Evolutionary conservation across 352 stramenopile genomes (phyloP), one percentile per base, ranked within the genome.

Genomic region (Thalassiosira mediterranea): DNA sequence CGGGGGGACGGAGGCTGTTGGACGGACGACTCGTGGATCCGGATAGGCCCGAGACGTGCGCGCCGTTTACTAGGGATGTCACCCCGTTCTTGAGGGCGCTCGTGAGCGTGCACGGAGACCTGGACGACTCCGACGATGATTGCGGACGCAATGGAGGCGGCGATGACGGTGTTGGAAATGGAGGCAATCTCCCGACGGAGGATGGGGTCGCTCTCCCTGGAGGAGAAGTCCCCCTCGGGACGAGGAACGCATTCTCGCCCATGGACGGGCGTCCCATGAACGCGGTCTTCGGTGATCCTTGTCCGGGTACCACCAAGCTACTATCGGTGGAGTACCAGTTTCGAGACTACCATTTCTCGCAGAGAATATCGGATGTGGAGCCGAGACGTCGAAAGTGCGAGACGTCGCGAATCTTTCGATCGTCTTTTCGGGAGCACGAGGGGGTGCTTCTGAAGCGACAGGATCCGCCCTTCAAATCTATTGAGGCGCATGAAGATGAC

Each of bases 221-320:
- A 7, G 3, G 59, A 25, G 3, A 42, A 46, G 34, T 4, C 38
- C 29, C 15, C 42, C 25, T 26, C 32, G 47, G 1, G 21, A 57
- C 44, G 15, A 71, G 23, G 38, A 65, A 65, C 49, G 5, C 42
- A 1, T 65, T 57, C 49, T 42, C 46, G 17, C 40, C 80, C 38
- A 76, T 79, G 62, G 57, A 65, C n/a, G 68, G 67, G 4, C 66
- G 49, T 21, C 34, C 57, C 1, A 87, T 89, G 82, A 89, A 89
- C 61, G 65, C 61, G 28, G 57, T 88, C 13, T 89, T 89, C 76
- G 83, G 83, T 26, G 83, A 89, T 68, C 79, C 83, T 32, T 89
- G 78, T 52, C 79, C 83, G 0, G 79, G 83, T 34, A 81, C 69
- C 17, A 86, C 79, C 4, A 89, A 89, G 60, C 28, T 74, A 13